A percentile compares a stretch with the other conserved stretches of the same genome.
phyloP scores from a whole-genome alignment of 1,284 basidiomycete genomes.

The Irpex rosettiformis region DNA sequence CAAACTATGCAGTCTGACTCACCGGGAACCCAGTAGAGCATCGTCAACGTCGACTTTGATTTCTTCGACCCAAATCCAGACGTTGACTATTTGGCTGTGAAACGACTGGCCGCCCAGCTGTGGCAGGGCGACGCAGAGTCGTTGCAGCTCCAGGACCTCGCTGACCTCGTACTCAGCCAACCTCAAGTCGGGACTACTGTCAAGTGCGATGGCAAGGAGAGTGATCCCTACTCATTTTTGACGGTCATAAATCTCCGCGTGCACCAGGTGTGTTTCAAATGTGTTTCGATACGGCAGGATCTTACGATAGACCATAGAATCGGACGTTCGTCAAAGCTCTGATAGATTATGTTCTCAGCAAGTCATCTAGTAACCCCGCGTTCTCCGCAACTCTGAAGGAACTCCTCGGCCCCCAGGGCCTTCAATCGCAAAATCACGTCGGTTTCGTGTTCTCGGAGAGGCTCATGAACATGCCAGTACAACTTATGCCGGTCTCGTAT shows the following conservation, averaged over 20 bases:
- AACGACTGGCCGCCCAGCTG: conserved; percentile 77
- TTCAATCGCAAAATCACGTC: conserved; percentile 46
- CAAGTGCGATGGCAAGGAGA: conserved; percentile 87
- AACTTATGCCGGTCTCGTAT: conserved; percentile 88
- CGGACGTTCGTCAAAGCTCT: conserved; percentile 71
- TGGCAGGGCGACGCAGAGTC: conserved; percentile 78
- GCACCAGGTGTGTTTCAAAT: conserved; percentile 59
- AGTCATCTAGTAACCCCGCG: conserved; percentile 37
- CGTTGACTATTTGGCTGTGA: conserved; percentile 84
- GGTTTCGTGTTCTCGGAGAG: conserved; percentile 85
- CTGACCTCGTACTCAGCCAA: conserved; percentile 74
- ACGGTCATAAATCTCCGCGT: conserved; percentile 79
- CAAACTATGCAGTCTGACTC: neutral
- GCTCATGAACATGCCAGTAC: conserved; percentile 90
- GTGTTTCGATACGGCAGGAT: too few species aligned
- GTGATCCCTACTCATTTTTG: conserved; percentile 83
- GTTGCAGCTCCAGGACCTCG: conserved; percentile 68
- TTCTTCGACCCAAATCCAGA: conserved; percentile 84
- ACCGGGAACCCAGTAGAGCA: conserved; percentile 38
- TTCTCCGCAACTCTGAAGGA: conserved; percentile 50
- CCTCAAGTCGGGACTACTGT: conserved; percentile 84
- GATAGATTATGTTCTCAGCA: conserved; percentile 52
- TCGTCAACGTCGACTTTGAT: conserved; percentile 87
- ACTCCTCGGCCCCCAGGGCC: conserved; percentile 42
- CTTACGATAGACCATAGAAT: too few species aligned